Conservation (phyloP, 1,284 basidiomycete genomes). For the Cutaneotrichosporon sp. region DNA sequence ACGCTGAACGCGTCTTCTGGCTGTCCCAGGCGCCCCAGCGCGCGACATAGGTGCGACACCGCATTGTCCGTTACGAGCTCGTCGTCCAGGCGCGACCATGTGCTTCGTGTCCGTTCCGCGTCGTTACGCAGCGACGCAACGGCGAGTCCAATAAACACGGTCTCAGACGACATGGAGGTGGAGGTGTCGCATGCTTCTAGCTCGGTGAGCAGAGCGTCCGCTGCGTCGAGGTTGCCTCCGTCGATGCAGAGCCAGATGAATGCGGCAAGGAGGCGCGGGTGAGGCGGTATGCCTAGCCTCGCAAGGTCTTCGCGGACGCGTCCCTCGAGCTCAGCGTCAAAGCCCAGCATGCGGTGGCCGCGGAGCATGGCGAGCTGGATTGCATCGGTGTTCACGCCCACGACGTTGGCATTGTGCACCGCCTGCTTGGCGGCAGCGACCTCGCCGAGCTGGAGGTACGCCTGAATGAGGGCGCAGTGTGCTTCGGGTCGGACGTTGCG, state of each 20-base stretch:
- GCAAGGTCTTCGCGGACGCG: conserved; percentile 27
- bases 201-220: conserved; percentile 20
- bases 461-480: conserved; percentile 21
- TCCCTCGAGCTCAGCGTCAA: conserved; percentile 25
- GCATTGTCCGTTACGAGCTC: conserved; percentile 6
- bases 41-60: conserved; percentile 14
- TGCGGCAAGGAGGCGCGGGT: conserved; percentile 28
- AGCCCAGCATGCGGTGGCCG: conserved; percentile 32
- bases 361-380: conserved; percentile 33
- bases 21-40: conserved; percentile 7
- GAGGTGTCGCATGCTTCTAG: conserved; percentile 15
- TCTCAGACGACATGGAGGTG: conserved; percentile 2
- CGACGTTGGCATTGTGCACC: background rate
- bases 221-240: conserved; percentile 22
- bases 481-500: background rate
- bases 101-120: background rate
- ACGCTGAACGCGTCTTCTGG: conserved; percentile 12
- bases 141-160: conserved; percentile 1
- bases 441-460: conserved; percentile 29
- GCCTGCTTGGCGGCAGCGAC: conserved; percentile 6
- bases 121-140: conserved; percentile 5
- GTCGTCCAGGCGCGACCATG: conserved; percentile 1
- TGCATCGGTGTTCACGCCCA: background rate
- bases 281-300: conserved; percentile 16
- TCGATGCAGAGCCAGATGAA: conserved; percentile 30